Conservation (phyloP, 805 yeast genomes). For the Yarrowia keelungensis region DNA sequence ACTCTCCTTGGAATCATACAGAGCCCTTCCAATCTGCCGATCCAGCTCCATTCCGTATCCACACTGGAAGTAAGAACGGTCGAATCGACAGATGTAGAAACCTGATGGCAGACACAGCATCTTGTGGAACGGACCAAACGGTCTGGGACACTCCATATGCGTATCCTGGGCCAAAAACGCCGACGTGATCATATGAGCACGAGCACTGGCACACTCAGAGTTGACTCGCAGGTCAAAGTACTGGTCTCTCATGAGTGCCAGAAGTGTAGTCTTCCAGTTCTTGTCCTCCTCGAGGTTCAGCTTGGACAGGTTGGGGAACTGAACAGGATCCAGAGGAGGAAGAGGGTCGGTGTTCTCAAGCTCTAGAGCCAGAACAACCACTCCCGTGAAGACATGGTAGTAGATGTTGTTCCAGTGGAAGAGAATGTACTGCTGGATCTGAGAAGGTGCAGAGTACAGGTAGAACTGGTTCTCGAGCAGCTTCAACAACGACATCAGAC, state of each 20-base stretch:
- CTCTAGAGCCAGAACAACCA: conserved; percentile 16
- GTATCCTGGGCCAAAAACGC: conserved; percentile 24
- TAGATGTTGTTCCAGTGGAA: conserved; percentile 34
- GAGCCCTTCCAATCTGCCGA: conserved; percentile 32
- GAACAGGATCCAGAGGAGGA: neutral
- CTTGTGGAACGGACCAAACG: conserved; percentile 29
- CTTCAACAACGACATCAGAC: neutral
- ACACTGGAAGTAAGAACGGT: conserved; percentile 23
- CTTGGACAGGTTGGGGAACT: conserved; percentile 17
- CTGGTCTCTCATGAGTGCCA: conserved; percentile 11
- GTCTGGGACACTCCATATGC: conserved; percentile 20
- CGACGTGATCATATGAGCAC: conserved; percentile 33
- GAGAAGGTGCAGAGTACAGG: conserved; percentile 8
- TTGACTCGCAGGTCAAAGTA: conserved; percentile 21
- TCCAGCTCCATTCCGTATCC: conserved; percentile 31
- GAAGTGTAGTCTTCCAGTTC: conserved; percentile 7
- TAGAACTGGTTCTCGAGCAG: conserved; percentile 17
- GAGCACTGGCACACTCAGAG: conserved; percentile 31
- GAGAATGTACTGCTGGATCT: conserved; percentile 23
- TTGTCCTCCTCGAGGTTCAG: conserved; percentile 4
- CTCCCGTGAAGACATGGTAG: conserved; percentile 20
- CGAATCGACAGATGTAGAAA: conserved; percentile 23
- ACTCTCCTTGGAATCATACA: conserved; percentile 30
- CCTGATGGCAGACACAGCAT: conserved; percentile 18
- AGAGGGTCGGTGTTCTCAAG: conserved; percentile 8